phyloP scores from a whole-genome alignment of 805 yeast species.

The Allodekkera sacchari region DNA sequence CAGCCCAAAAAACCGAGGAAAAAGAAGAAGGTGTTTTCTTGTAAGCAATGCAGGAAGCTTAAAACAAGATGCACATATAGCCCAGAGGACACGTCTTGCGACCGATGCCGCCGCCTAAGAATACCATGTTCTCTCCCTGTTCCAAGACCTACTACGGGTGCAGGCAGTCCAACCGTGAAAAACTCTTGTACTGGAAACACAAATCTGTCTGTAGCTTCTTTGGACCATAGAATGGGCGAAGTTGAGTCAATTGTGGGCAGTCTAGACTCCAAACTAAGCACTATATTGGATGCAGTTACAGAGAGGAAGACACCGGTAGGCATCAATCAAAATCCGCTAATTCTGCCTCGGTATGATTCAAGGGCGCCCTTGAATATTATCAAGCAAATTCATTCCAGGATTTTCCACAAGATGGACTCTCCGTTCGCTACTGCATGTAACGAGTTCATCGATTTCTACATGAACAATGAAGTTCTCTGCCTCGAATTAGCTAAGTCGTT shows the following conservation, averaged over 20 bases:
- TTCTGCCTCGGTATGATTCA: slow-evolving; percentile 9
- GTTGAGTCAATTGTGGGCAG: too few relatives aligned
- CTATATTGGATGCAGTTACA: neutral
- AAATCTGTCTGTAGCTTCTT: too few relatives aligned
- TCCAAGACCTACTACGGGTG: neutral
- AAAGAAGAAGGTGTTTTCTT: slow-evolving; percentile 28
- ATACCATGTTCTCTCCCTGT: slow-evolving; percentile 39
- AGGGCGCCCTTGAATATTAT: slow-evolving; percentile 25
- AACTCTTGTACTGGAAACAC: neutral
- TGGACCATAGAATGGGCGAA: too few relatives aligned
- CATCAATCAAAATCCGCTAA: neutral
- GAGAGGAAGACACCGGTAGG: neutral
- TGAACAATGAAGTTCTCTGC: slow-evolving; percentile 34
- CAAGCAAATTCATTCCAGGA: slow-evolving; percentile 20
- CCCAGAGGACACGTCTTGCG: slow-evolving; percentile 35
- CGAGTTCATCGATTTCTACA: slow-evolving; percentile 39
- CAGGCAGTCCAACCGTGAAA: neutral
- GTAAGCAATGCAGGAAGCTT: slow-evolving; percentile 44
- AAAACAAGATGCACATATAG: slow-evolving; percentile 53
- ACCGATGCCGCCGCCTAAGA: slow-evolving; percentile 40
- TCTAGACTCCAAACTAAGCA: slow-evolving; percentile 1
- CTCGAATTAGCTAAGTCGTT: slow-evolving; percentile 38
- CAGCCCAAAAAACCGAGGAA: slow-evolving; percentile 7
- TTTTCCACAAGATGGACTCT: slow-evolving; percentile 13
- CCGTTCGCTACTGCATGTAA: slow-evolving; percentile 26